These are phyloP conservation scores for Apiospora pterosperma DNA, from an alignment of 2,329 filamentous ascomycete genomes.

Conservation along the genomic window DNA sequence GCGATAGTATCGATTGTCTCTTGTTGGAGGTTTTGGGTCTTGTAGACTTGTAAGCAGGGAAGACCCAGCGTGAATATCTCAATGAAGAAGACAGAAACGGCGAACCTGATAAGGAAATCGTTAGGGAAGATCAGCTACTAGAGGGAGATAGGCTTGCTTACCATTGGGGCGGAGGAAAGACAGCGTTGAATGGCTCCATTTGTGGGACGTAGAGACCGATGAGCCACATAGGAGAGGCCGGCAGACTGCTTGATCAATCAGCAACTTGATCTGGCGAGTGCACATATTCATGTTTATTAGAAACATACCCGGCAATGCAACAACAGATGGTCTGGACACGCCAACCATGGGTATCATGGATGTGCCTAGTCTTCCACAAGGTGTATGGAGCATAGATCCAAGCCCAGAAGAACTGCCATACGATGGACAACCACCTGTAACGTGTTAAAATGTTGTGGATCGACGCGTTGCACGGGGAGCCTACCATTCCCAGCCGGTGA, in stretches of 20 bases:
- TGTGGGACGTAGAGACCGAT: conserved; percentile 51
- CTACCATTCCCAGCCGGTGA: conserved; percentile 62
- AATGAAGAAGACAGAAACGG: conserved; percentile 58
- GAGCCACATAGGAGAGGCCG: conserved; percentile 66
- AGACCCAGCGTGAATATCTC: conserved; percentile 63
- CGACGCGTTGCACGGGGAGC: not conserved
- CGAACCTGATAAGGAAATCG: conserved; percentile 37
- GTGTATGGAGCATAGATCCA: conserved; percentile 60
- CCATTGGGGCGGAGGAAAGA: conserved; percentile 61
- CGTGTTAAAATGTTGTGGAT: not conserved
- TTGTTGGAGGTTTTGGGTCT: conserved; percentile 40
- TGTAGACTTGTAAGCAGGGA: conserved; percentile 55
- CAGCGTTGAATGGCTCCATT: conserved; percentile 49
- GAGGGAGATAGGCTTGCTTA: conserved; percentile 23
- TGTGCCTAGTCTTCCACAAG: conserved; percentile 57
- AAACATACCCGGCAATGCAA: conserved; percentile 40
- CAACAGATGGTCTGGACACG: conserved; percentile 57
- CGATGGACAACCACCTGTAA: conserved; percentile 56
- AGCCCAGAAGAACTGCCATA: conserved; percentile 64
- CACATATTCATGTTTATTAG: not conserved
- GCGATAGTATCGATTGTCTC: conserved; percentile 48
- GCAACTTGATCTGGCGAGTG: not conserved
- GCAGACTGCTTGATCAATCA: conserved; percentile 41
- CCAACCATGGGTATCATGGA: conserved; percentile 66
- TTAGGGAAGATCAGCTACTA: conserved; percentile 18